These are phyloP conservation scores for Oryza rufipogon DNA, from an alignment of 176 grass and related monocot genomes.

Conservation along the genomic window DNA sequence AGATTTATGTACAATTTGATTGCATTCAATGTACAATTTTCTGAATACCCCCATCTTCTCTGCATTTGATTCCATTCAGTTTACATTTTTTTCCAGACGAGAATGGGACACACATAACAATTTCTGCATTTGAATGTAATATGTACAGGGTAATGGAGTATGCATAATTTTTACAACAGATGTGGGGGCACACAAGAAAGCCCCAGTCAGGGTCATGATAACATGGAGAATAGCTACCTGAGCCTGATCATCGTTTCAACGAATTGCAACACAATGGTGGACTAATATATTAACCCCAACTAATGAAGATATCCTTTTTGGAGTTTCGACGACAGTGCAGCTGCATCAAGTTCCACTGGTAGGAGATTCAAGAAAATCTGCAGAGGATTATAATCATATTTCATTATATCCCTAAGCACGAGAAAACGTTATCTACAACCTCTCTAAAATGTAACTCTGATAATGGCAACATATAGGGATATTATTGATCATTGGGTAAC, in stretches of 20 bases:
- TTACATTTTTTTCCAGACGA: neutral
- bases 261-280: neutral
- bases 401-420: neutral
- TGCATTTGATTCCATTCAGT: too few relatives aligned
- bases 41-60: too few relatives aligned
- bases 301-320: conserved; percentile 25
- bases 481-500: too few relatives aligned
- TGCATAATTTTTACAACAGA: conserved; percentile 39
- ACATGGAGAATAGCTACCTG: neutral
- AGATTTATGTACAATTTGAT: too few relatives aligned
- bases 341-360: conserved; percentile 1
- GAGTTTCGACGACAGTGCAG: neutral
- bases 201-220: neutral
- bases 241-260: neutral
- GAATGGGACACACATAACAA: neutral
- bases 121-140: conserved; percentile 24
- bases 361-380: conserved; percentile 44
- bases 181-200: conserved; percentile 21
- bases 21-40: too few relatives aligned
- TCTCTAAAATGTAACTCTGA: neutral
- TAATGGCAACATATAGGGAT: neutral
- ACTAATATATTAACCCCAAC: conserved; percentile 17
- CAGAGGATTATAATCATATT: conserved; percentile 8
- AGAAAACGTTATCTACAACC: neutral
- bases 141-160: conserved; percentile 46